Evolutionary conservation across 768 basidiomycete species (phyloP).

Genomic region (Serendipita sp.): DNA sequence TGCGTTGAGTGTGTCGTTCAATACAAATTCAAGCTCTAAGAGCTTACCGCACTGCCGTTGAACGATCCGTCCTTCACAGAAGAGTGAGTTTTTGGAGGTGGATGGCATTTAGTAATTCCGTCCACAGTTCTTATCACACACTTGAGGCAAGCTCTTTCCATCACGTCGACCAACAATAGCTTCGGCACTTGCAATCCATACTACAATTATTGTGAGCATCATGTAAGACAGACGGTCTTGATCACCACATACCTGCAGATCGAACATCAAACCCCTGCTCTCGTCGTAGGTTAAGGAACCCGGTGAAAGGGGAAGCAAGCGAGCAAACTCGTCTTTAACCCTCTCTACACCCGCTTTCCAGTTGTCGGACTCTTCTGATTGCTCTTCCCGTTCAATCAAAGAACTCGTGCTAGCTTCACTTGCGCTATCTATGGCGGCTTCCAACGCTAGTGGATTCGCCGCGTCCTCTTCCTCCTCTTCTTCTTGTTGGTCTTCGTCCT

Average conservation of each 20-base stretch:
- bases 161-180: constrained; percentile 80
- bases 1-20: constrained; percentile 7
- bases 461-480: constrained; percentile 29
- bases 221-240: neutral
- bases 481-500: constrained; percentile 38
- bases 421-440: constrained; percentile 36
- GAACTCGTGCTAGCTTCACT: constrained; percentile 25
- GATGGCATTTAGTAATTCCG: constrained; percentile 60
- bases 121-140: constrained; percentile 83
- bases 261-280: constrained; percentile 54
- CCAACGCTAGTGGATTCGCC: constrained; percentile 30
- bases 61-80: constrained; percentile 1
- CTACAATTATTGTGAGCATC: constrained; percentile 1
- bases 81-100: neutral
- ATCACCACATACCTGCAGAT: constrained; percentile 52
- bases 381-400: constrained; percentile 19
- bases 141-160: constrained; percentile 72
- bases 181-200: constrained; percentile 46
- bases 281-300: constrained; percentile 10
- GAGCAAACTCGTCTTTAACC: constrained; percentile 34
- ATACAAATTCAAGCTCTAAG: neutral
- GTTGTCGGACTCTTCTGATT: constrained; percentile 17
- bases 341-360: constrained; percentile 26
- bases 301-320: constrained; percentile 11
- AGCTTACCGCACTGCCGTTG: constrained; percentile 7